phyloP scores from a whole-genome alignment of 441 rosid species.

The Euphorbia corollata region DNA sequence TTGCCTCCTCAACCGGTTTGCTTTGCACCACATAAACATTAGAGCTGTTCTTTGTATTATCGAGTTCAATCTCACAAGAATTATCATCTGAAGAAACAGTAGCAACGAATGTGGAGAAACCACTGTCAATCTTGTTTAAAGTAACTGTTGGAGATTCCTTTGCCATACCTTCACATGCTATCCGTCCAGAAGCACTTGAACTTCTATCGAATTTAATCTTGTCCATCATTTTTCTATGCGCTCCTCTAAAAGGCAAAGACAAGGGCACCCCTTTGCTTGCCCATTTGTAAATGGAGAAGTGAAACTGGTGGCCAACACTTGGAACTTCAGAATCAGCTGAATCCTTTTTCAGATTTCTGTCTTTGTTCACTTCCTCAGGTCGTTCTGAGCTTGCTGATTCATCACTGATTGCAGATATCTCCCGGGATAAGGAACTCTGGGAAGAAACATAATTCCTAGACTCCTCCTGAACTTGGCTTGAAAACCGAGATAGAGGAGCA shows the following conservation, averaged over 20 bases:
- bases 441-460: constrained; percentile 22
- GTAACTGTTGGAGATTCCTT: constrained; percentile 17
- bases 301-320: constrained; percentile 40
- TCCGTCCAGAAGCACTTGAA: constrained; percentile 28
- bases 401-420: constrained; percentile 23
- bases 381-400: constrained; percentile 19
- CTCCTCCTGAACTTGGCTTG: constrained; percentile 36
- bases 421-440: constrained; percentile 32
- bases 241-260: constrained; percentile 37
- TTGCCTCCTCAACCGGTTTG: constrained; percentile 21
- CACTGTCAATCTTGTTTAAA: constrained; percentile 11
- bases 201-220: constrained; percentile 34
- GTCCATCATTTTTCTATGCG: constrained; percentile 33
- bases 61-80: constrained; percentile 19
- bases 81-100: constrained; percentile 14
- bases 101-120: constrained; percentile 15
- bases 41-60: constrained; percentile 19
- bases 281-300: constrained; percentile 95
- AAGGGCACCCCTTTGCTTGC: constrained; percentile 65
- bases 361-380: constrained; percentile 25
- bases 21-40: constrained; percentile 18
- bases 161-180: constrained; percentile 23
- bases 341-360: constrained; percentile 19
- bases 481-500: constrained; percentile 45
- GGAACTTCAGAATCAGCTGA: constrained; percentile 22